These are phyloP conservation scores for Sequoia sempervirens DNA, from an alignment of 75 land plant species.

Conservation along the genomic window DNA sequence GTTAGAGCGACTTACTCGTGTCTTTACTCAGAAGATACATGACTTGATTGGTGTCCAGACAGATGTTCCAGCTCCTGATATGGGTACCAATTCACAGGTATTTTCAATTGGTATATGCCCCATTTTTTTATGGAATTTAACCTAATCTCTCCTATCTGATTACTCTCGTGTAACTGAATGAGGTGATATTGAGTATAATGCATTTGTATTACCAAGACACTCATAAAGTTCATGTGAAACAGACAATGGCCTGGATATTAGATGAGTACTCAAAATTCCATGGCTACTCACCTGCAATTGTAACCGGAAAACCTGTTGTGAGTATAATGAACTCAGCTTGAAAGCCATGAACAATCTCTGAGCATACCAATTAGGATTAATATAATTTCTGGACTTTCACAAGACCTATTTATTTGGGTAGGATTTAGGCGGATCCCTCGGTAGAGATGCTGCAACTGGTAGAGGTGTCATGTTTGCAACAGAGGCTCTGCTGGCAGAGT, in stretches of 20 bases:
- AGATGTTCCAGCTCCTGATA: slow-evolving; percentile 85
- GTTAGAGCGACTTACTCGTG: slow-evolving; percentile 74
- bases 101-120: background rate
- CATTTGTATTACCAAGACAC: background rate
- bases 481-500: slow-evolving; percentile 77
- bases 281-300: slow-evolving; percentile 82
- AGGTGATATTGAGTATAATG: background rate
- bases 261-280: slow-evolving; percentile 92
- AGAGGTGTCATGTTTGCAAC: slow-evolving; percentile 91
- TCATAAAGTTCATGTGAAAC: slow-evolving; percentile 8
- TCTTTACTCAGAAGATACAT: slow-evolving; percentile 84
- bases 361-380: background rate
- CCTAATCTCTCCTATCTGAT: background rate
- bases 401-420: slow-evolving; percentile 11
- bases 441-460: slow-evolving; percentile 97
- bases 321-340: slow-evolving; percentile 19
- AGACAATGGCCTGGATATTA: slow-evolving; percentile 95
- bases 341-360: background rate
- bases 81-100: slow-evolving; percentile 88
- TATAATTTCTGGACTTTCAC: background rate
- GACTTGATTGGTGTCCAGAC: slow-evolving; percentile 69
- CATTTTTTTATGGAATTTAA: background rate
- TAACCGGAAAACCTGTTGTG: slow-evolving; percentile 87
- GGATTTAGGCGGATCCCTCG: slow-evolving; percentile 97
- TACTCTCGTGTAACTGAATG: background rate